Base-by-base conservation (phyloP, 306 rosid species). In the Malus asiatica region DNA sequence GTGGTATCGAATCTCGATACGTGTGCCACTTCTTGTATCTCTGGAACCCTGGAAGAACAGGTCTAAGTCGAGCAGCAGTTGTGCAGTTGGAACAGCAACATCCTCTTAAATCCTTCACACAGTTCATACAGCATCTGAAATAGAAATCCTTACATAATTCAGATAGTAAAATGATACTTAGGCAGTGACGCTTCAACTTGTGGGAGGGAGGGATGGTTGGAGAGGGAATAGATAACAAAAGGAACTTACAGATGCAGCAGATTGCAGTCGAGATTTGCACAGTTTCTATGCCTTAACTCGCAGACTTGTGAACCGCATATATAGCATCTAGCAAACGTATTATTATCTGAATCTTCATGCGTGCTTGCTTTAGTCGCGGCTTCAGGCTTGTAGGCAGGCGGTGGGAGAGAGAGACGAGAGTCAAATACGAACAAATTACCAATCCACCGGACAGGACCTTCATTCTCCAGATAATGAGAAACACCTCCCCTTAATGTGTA, bases 231-330 rank as follows among this genome's bases (percentile, higher is more conserved):
- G 18, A 44, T 29, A 27, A 44, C 11, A 20, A 76, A 52, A 20
- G 80, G 78, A 72, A 59, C 98, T 88, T 88, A 92, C 97, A 95
- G 87, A 48, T 88, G 89, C 69, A 95, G 97, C 40, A 92, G 84
- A 74, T 92, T 95, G 86, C 98, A 95, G 84, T 95, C 98, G 20
- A 92, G 82, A 88, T 95, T 95, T 66, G 97, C 97, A 66, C 97
- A 92, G 84, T 95, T 92, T 69, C 97, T 87, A 55, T 95, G 98
- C 86, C 91, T 88, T 70, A 95, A 79, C 84, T 89, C 92, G 72
- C 78, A 71, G 79, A 92, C 96, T 76, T 84, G 82, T 63, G 76
- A 86, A 81, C 76, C 68, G 75, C 97, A 92, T 53, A 86, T 25
- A 77, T 85, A 87, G 87, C 98, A 95, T 80, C 87, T 85, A 35